These are phyloP conservation scores for Colletotrichum lupini DNA, from an alignment of 2,329 filamentous ascomycete species.

Conservation along the genomic window DNA sequence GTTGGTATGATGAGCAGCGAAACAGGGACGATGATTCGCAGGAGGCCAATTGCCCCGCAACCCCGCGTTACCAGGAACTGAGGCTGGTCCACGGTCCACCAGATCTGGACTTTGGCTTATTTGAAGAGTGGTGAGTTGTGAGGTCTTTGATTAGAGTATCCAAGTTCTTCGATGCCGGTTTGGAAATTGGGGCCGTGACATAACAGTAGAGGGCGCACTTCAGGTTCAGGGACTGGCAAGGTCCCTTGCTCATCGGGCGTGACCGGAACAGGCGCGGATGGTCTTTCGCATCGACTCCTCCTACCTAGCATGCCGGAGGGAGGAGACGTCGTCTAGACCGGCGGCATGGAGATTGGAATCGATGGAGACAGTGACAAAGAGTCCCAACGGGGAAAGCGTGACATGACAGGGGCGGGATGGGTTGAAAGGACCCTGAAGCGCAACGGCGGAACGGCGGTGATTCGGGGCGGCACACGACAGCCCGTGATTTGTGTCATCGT, in stretches of 20 bases:
- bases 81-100: slow-evolving; percentile 31
- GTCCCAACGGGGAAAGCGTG: not conserved
- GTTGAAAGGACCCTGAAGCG: not conserved
- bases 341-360: slow-evolving; percentile 11
- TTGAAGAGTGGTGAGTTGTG: slow-evolving; percentile 10
- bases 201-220: not conserved
- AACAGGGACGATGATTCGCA: slow-evolving; percentile 34
- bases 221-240: slow-evolving; percentile 4
- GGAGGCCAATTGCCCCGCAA: slow-evolving; percentile 32
- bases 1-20: slow-evolving; percentile 9
- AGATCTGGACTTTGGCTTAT: slow-evolving; percentile 19
- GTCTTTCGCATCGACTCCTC: not conserved
- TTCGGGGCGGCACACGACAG: not conserved
- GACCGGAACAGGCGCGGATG: slow-evolving; percentile 1
- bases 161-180: not conserved
- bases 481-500: not conserved
- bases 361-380: not conserved
- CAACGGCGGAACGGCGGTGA: slow-evolving; percentile 6
- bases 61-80: slow-evolving; percentile 32
- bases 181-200: not conserved
- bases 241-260: slow-evolving; percentile 9
- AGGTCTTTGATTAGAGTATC: not conserved
- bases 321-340: slow-evolving; percentile 3
- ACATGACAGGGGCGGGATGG: not conserved
- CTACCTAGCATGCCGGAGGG: slow-evolving; percentile 11